Percentiles rank a stretch among this genome's conserved stretches.
Evolutionary conservation across 2,329 filamentous ascomycete species (phyloP).

Genomic region (Thielaviopsis ethacetica): DNA sequence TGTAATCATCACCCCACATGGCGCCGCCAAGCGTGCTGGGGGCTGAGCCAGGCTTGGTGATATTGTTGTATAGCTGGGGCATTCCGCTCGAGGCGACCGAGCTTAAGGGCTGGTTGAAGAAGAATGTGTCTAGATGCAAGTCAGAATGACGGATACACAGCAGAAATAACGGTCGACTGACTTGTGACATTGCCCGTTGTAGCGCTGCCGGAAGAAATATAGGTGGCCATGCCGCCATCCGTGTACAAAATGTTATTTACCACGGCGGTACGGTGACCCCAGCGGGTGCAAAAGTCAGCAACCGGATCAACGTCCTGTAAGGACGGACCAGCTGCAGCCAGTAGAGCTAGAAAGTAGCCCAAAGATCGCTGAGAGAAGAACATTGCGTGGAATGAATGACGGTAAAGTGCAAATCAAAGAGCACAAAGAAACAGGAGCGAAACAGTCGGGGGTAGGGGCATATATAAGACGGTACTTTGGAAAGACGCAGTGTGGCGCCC

Average conservation of each 20-base stretch:
- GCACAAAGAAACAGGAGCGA: background rate
- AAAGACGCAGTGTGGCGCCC: background rate
- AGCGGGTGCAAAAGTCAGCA: slow-evolving; percentile 35
- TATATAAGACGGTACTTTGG: background rate
- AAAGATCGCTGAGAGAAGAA: background rate
- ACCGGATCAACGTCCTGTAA: slow-evolving; percentile 32
- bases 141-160: background rate
- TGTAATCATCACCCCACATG: slow-evolving; percentile 44
- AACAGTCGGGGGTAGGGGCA: background rate
- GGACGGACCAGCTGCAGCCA: background rate
- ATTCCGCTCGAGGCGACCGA: slow-evolving; percentile 25
- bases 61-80: slow-evolving; percentile 38
- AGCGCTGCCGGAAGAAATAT: slow-evolving; percentile 32
- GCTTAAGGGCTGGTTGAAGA: slow-evolving; percentile 41
- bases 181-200: slow-evolving; percentile 37
- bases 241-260: slow-evolving; percentile 44
- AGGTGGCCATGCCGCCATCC: slow-evolving; percentile 43
- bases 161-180: slow-evolving; percentile 20
- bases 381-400: background rate
- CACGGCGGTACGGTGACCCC: slow-evolving; percentile 43
- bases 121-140: slow-evolving; percentile 14
- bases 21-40: slow-evolving; percentile 29
- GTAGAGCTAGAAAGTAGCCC: background rate
- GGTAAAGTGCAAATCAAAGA: background rate
- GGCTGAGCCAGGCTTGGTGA: slow-evolving; percentile 42